A percentile compares a stretch with the other conserved stretches of the same genome.
Evolutionary conservation across 2,329 filamentous ascomycete genomes (phyloP).

Genomic region (Botrytis medusae): DNA sequence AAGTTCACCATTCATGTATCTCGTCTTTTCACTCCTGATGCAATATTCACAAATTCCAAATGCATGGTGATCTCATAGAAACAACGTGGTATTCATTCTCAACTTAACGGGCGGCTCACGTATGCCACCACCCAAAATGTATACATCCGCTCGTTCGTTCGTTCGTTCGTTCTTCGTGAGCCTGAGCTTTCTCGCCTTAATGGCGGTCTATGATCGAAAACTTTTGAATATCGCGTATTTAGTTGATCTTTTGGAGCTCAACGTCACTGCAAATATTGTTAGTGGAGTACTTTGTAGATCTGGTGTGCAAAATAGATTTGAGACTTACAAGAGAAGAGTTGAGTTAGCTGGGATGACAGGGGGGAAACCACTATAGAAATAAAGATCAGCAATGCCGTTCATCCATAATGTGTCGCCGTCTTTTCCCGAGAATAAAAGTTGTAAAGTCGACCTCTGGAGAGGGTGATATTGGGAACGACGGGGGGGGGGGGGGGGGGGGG

Average conservation of each 20-base stretch:
- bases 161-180: slow-evolving; percentile 18
- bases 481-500: not conserved
- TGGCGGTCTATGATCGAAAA: slow-evolving; percentile 26
- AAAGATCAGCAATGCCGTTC: slow-evolving; percentile 24
- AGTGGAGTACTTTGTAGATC: slow-evolving; percentile 21
- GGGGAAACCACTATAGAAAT: slow-evolving; percentile 65
- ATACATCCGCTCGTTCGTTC: not conserved
- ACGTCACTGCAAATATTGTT: slow-evolving; percentile 56
- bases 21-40: not conserved
- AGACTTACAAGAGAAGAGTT: slow-evolving; percentile 79
- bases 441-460: not conserved
- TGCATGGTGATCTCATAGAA: not conserved
- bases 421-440: not conserved
- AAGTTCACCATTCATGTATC: not conserved
- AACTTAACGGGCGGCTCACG: slow-evolving; percentile 10
- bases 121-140: slow-evolving; percentile 3
- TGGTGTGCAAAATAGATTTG: slow-evolving; percentile 5
- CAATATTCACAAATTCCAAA: slow-evolving; percentile 1
- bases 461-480: not conserved
- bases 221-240: slow-evolving; percentile 31
- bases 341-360: slow-evolving; percentile 66
- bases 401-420: slow-evolving; percentile 14
- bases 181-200: slow-evolving; percentile 25
- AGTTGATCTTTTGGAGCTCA: slow-evolving; percentile 63
- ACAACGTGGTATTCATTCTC: slow-evolving; percentile 10